Percentiles rank a stretch among this genome's conserved stretches.
Evolutionary conservation across 2,329 filamentous ascomycete species (phyloP).

Genomic region (Biscogniauxia marginata): DNA sequence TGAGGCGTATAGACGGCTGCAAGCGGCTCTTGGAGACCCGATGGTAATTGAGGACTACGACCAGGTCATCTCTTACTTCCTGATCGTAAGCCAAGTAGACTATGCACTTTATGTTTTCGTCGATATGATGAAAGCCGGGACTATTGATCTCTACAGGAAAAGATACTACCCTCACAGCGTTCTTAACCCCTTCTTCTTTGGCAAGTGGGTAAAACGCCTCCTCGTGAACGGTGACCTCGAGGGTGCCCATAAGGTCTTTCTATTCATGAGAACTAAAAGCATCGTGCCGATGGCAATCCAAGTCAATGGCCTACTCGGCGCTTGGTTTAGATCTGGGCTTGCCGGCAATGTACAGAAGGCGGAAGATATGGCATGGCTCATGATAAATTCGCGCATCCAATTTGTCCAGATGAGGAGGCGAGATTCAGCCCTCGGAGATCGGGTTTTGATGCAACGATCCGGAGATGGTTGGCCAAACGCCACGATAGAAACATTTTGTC

Average conservation of each 20-base stretch:
- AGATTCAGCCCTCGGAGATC: conserved; percentile 22
- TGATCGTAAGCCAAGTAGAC: conserved; percentile 63
- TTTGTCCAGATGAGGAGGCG: conserved; percentile 54
- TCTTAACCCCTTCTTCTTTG: conserved; percentile 78
- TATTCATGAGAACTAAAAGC: conserved; percentile 70
- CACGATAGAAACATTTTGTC: conserved; percentile 74
- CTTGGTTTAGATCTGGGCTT: conserved; percentile 67
- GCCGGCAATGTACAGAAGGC: conserved; percentile 57
- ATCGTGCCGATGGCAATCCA: conserved; percentile 71
- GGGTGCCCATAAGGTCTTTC: conserved; percentile 69
- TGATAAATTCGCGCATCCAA: conserved; percentile 68
- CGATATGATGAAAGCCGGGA: conserved; percentile 78
- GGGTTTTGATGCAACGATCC: conserved; percentile 31
- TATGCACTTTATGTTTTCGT: conserved; percentile 75
- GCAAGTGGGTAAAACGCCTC: conserved; percentile 83
- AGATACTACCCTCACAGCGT: conserved; percentile 47
- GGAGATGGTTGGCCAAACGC: conserved; percentile 52
- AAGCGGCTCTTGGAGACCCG: conserved; percentile 54
- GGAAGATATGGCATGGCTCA: conserved; percentile 70
- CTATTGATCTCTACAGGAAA: conserved; percentile 46
- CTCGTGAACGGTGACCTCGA: conserved; percentile 70
- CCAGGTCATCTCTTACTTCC: conserved; percentile 66
- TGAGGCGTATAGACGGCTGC: conserved; percentile 64
- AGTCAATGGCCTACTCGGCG: conserved; percentile 78
- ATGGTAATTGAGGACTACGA: conserved; percentile 78